Conservation (phyloP, 257 asterid species). For the Coffea eugenioides region DNA sequence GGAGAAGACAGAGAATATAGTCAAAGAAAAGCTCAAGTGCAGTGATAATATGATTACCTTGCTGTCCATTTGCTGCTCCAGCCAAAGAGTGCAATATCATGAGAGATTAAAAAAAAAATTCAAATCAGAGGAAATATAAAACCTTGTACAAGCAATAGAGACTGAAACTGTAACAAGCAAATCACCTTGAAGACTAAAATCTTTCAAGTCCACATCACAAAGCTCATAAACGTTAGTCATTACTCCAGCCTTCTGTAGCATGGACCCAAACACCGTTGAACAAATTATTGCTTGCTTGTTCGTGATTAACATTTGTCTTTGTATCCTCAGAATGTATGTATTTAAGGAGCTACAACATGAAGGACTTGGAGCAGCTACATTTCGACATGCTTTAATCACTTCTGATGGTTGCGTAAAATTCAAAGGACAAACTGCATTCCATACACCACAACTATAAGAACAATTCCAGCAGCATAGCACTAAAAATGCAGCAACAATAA, state of each 20-base stretch:
- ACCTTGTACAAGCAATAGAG: conserved; percentile 5
- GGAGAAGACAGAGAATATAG: neutral
- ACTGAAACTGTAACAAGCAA: conserved; percentile 11
- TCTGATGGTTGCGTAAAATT: conserved; percentile 73
- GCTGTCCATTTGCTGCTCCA: conserved; percentile 74
- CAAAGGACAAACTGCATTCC: conserved; percentile 81
- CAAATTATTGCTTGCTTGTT: conserved; percentile 91
- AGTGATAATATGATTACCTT: conserved; percentile 51
- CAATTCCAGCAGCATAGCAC: neutral
- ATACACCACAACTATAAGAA: neutral
- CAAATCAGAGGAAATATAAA: conserved; percentile 29
- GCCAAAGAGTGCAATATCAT: conserved; percentile 23
- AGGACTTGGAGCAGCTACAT: conserved; percentile 73
- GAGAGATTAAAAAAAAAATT: conserved; percentile 3
- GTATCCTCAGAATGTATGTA: conserved; percentile 66
- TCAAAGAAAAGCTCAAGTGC: neutral
- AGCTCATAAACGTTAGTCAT: conserved; percentile 80
- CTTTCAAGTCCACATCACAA: conserved; percentile 94
- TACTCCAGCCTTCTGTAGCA: conserved; percentile 89
- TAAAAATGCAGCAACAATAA: too few relatives aligned
- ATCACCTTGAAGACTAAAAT: conserved; percentile 95
- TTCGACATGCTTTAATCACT: conserved; percentile 76
- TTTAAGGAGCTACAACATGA: conserved; percentile 87
- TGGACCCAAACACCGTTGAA: conserved; percentile 73
- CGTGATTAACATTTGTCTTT: conserved; percentile 88